Conservation (phyloP, 1,284 basidiomycete species). For the Kwoniella shivajii region DNA sequence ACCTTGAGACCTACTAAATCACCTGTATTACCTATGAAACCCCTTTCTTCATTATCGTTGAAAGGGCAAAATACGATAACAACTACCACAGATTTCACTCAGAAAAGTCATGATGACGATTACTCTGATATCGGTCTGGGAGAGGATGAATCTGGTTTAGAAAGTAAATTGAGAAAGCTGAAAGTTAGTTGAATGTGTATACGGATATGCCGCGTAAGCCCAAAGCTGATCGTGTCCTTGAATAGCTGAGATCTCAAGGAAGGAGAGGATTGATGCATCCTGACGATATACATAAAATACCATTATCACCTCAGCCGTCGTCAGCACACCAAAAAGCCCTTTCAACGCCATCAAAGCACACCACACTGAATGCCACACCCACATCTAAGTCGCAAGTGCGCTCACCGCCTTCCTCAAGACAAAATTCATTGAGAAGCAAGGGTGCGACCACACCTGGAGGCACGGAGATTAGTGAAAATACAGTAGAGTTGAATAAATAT, state of each 20-base stretch:
- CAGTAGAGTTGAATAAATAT: constrained; percentile 68
- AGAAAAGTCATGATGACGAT: constrained; percentile 62
- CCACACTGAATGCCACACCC: neutral
- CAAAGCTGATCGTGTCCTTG: neutral
- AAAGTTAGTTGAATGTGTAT: constrained; percentile 60
- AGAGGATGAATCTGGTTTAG: constrained; percentile 65
- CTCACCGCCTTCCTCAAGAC: constrained; percentile 43
- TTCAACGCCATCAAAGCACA: constrained; percentile 10
- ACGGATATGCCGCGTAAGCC: neutral
- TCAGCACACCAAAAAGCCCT: constrained; percentile 13
- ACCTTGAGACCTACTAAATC: constrained; percentile 39
- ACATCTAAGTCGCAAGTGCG: constrained; percentile 15
- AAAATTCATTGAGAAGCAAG: constrained; percentile 38
- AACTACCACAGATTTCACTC: neutral
- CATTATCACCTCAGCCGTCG: constrained; percentile 1
- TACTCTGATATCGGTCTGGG: constrained; percentile 81
- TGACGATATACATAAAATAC: constrained; percentile 64
- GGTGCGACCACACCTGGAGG: constrained; percentile 13
- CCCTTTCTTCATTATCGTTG: neutral
- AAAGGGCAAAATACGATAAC: neutral
- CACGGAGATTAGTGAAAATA: neutral
- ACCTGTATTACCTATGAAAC: constrained; percentile 5
- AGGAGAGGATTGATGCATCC: constrained; percentile 79
- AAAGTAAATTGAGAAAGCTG: constrained; percentile 76
- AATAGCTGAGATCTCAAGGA: constrained; percentile 63